Evolutionary conservation across 78 protist species (phyloP).

Genomic region (Isochrysis galbana): DNA sequence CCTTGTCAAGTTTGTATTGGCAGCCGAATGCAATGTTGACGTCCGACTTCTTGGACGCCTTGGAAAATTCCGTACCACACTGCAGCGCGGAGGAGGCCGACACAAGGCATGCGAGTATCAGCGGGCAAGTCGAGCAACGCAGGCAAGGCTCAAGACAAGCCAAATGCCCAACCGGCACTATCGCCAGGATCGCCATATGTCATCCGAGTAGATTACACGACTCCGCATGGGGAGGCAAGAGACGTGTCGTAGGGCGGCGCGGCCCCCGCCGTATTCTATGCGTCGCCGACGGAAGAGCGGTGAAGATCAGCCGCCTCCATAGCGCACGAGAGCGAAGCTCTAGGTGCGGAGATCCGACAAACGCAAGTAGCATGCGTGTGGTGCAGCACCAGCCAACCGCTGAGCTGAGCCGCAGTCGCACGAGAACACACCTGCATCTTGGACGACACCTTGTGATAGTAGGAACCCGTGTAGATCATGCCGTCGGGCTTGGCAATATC

Average conservation of each 20-base stretch:
- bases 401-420: not conserved
- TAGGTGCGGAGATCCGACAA: too few species aligned
- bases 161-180: not conserved
- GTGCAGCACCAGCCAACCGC: not conserved
- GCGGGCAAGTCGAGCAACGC: too few species aligned
- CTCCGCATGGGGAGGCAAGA: not conserved
- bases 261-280: not conserved
- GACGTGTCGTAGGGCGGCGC: not conserved
- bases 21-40: not conserved
- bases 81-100: not conserved
- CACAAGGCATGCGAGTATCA: too few species aligned
- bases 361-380: too few species aligned
- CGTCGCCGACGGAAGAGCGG: too few species aligned
- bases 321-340: too few species aligned
- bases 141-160: not conserved
- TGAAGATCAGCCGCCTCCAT: too few species aligned
- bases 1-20: slow-evolving; percentile 8
- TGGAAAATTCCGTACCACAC: not conserved
- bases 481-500: not conserved
- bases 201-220: not conserved
- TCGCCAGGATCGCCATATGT: not conserved
- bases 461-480: not conserved
- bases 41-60: not conserved
- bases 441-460: not conserved
- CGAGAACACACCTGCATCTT: not conserved